Percentiles rank a stretch among this genome's conserved stretches.
Evolutionary conservation across 306 rosid species (phyloP).

Genomic region (Arachis stenosperma): DNA sequence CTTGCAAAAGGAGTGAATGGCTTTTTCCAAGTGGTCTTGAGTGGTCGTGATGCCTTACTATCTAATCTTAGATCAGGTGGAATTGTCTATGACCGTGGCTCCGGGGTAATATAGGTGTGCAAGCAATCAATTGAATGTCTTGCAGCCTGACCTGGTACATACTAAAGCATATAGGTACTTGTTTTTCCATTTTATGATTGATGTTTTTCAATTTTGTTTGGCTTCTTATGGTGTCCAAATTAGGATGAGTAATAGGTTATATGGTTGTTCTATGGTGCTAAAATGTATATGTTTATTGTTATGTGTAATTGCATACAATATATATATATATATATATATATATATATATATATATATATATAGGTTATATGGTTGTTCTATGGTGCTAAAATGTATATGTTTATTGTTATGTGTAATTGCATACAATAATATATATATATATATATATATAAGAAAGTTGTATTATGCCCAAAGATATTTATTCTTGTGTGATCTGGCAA

Average conservation of each 20-base stretch:
- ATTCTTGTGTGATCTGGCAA: slow-evolving; percentile 14
- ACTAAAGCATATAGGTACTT: slow-evolving; percentile 43
- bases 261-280: slow-evolving; percentile 24
- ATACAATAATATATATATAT: slow-evolving; percentile 29
- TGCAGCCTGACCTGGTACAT: slow-evolving; percentile 34
- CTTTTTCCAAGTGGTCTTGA: slow-evolving; percentile 72
- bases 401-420: slow-evolving; percentile 43
- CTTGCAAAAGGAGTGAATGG: slow-evolving; percentile 81
- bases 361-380: slow-evolving; percentile 34
- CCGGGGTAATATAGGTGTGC: slow-evolving; percentile 40
- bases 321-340: no score
- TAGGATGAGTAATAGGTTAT: slow-evolving; percentile 44
- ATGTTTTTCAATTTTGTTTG: slow-evolving; percentile 45
- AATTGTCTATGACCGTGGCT: slow-evolving; percentile 34
- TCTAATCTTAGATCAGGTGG: slow-evolving; percentile 65
- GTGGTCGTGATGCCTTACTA: slow-evolving; percentile 81
- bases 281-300: slow-evolving; percentile 45
- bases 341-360: no score
- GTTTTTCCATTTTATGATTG: slow-evolving; percentile 47
- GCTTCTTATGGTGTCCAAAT: slow-evolving; percentile 44
- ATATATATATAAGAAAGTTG: slow-evolving; percentile 39
- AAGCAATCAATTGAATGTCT: slow-evolving; percentile 46
- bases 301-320: slow-evolving; percentile 41
- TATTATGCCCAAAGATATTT: slow-evolving; percentile 6
- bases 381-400: slow-evolving; percentile 42